phyloP scores from a whole-genome alignment of 1,284 basidiomycete genomes.

The Fomitopsis betulina region DNA sequence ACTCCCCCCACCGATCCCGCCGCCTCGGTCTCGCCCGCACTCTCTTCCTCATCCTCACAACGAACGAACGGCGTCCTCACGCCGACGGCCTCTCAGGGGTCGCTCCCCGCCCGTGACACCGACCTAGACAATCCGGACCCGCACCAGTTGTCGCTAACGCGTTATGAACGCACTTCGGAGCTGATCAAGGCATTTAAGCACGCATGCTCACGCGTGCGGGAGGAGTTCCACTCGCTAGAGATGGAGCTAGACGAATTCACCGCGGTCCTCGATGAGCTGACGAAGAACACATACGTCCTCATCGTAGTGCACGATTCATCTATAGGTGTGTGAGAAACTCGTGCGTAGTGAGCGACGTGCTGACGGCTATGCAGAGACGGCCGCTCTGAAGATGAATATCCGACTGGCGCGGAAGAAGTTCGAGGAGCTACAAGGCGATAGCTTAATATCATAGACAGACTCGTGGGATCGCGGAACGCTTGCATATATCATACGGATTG shows the following conservation, averaged over 20 bases:
- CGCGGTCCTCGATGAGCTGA: slow-evolving; percentile 93
- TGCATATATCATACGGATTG: background rate
- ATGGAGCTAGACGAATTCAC: slow-evolving; percentile 82
- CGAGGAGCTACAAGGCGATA: slow-evolving; percentile 75
- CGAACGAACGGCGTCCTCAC: slow-evolving; percentile 16
- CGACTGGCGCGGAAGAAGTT: slow-evolving; percentile 79
- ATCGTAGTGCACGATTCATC: slow-evolving; percentile 85
- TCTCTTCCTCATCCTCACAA: slow-evolving; percentile 26
- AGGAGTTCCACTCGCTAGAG: slow-evolving; percentile 79
- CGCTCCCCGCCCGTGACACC: slow-evolving; percentile 14
- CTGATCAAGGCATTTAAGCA: slow-evolving; percentile 95
- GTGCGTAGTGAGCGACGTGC: background rate
- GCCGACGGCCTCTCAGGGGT: slow-evolving; percentile 11
- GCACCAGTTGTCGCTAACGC: slow-evolving; percentile 65
- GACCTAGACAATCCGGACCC: slow-evolving; percentile 35
- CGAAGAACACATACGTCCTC: slow-evolving; percentile 91
- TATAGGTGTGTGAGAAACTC: slow-evolving; percentile 55
- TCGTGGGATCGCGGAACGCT: background rate
- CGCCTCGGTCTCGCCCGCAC: slow-evolving; percentile 19
- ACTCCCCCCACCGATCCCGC: slow-evolving; percentile 11
- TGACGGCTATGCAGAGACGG: slow-evolving; percentile 54
- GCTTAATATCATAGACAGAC: slow-evolving; percentile 29
- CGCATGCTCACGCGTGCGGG: slow-evolving; percentile 78
- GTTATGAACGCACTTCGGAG: slow-evolving; percentile 95
- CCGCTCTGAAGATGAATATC: slow-evolving; percentile 81